These are phyloP conservation scores for Monilinia fructigena DNA, from an alignment of 2,329 filamentous ascomycete species.

Conservation along the genomic window DNA sequence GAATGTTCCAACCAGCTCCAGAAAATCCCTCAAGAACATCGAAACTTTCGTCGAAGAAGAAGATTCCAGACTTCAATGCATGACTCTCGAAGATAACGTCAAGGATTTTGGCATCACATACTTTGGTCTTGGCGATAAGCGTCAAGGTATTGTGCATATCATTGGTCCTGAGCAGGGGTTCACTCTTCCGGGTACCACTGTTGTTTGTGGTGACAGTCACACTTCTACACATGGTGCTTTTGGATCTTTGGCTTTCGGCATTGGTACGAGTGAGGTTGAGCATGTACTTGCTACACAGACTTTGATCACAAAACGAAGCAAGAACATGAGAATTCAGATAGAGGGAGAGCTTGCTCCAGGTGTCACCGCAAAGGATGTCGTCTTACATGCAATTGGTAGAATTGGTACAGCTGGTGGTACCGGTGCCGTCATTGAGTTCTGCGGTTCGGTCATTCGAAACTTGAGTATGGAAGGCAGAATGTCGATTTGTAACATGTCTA, in stretches of 20 bases:
- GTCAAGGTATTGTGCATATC: constrained; percentile 97
- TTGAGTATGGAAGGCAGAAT: constrained; percentile 97
- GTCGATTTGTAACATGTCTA: constrained; percentile 99
- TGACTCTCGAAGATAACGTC: constrained; percentile 95
- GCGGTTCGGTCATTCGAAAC: constrained; percentile 83
- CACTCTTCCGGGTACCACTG: constrained; percentile 92
- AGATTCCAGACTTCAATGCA: constrained; percentile 89
- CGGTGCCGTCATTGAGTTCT: constrained; percentile 94
- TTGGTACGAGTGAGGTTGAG: constrained; percentile 97
- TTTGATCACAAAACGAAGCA: constrained; percentile 89
- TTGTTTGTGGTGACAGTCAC: constrained; percentile 97
- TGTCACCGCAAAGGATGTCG: constrained; percentile 93
- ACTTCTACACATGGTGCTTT: constrained; percentile 98
- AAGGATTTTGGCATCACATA: constrained; percentile 96
- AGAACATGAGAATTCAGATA: constrained; percentile 98
- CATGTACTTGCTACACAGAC: constrained; percentile 97
- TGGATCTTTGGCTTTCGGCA: constrained; percentile 90
- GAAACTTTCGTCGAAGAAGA: constrained; percentile 79
- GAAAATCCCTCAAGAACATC: constrained; percentile 92
- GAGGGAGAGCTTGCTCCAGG: constrained; percentile 86
- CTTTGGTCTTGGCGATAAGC: constrained; percentile 93
- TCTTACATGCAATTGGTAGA: constrained; percentile 87
- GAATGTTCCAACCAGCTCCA: constrained; percentile 90
- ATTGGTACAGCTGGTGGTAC: constrained; percentile 96
- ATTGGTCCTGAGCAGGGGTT: constrained; percentile 99